These are phyloP conservation scores for Rheum nobile DNA, from an alignment of 148 eudicot genomes.

Conservation along the genomic window DNA sequence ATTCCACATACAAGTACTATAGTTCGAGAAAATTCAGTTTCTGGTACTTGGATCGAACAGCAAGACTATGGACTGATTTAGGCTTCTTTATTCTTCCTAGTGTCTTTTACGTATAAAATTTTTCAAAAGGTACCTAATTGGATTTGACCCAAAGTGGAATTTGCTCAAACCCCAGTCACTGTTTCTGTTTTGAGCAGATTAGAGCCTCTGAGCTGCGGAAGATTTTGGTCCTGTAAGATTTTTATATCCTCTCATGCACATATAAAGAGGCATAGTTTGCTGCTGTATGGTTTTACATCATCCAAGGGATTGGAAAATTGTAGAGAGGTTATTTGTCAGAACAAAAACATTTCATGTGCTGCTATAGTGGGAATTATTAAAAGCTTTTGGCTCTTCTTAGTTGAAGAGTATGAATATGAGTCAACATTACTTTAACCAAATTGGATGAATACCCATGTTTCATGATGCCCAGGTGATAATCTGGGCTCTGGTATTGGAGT, in stretches of 20 bases:
- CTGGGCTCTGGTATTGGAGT: not conserved
- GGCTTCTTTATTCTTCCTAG: not conserved
- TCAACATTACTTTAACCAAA: not conserved
- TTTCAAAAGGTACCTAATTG: not conserved
- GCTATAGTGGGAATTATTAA: not conserved
- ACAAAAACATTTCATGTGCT: not conserved
- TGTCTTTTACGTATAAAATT: not conserved
- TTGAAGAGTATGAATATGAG: not conserved
- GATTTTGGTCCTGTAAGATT: conserved; percentile 80
- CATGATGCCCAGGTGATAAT: not conserved
- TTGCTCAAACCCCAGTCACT: not conserved
- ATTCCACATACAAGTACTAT: not conserved
- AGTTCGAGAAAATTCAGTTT: not conserved
- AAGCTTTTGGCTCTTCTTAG: not conserved
- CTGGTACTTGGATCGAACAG: not conserved
- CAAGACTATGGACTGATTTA: not conserved
- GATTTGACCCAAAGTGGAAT: not conserved
- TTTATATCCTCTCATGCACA: not conserved
- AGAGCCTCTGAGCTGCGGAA: conserved; percentile 88
- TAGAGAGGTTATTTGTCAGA: not conserved
- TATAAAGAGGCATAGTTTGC: not conserved
- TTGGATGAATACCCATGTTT: not conserved
- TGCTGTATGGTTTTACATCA: not conserved
- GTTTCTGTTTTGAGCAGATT: conserved; percentile 32
- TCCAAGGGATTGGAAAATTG: not conserved